Base-by-base conservation (phyloP, 2,329 filamentous ascomycete genomes). In the Polytolypa hystricis region DNA sequence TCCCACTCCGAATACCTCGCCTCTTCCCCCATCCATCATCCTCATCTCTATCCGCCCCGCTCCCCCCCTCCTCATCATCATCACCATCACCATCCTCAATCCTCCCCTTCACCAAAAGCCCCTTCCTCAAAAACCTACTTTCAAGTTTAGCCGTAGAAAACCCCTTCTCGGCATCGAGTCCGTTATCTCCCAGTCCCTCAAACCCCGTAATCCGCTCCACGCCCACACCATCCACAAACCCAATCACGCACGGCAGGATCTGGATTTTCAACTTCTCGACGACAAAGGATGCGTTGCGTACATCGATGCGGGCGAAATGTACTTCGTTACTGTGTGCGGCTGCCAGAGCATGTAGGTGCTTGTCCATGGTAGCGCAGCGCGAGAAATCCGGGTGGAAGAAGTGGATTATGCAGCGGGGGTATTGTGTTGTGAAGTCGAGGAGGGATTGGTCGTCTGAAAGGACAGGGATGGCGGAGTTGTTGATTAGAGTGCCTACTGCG, bases 351-450 rank as follows among this genome's bases (percentile, higher is more conserved):
- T 67, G 60, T 8, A 79, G 61, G 52, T 74, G 72, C 33, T 60
- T 61, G 50, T 79, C 74, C 75, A 79, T 79, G 37, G 74, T 67
- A 8, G 61, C 58, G 55, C 75, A 79, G 37, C 74, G 68, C 14
- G 68, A 64, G 54, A 79, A 79, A 49, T 79, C 75, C 2, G 73
- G 66, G 49, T 79, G 76, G 53, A 70, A 74, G 54, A 79, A 79
- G 51, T 79, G 75, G 16, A 79, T 69, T 1, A 79, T 63, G 47
- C 70, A 76, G 17, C 68, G 58, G 41, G 72, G 66, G 9, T 67
- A 68, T 32, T 66, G 64, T 5, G 74, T 79, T 6, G 74, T 77
- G 44, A 77, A 72, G 44, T 73, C 67, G 52, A 79, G 67, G 28
- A 78, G 55, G 9, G 62, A 53, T 51, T 76, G 73, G 51, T 79